Evolutionary conservation across 1,284 basidiomycete species (phyloP), one percentile per base, ranked within the genome.

Genomic region (Sporisorium exsertum): DNA sequence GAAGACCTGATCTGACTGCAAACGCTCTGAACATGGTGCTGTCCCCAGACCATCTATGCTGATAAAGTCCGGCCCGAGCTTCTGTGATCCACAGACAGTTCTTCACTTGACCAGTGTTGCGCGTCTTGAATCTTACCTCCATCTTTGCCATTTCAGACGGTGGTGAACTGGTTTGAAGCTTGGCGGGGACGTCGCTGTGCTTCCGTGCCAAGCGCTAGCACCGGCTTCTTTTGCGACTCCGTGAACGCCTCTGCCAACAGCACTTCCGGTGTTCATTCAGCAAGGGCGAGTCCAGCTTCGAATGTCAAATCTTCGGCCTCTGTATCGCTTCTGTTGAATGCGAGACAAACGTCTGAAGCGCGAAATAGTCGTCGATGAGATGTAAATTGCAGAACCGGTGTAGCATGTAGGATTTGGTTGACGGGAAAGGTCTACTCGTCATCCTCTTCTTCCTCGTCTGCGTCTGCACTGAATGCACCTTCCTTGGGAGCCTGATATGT

Each of bases 391-490:
- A 42, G 40, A 5, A 50, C n/a, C 49, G n/a, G 45, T 26, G n/a
- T 29, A 26, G 35, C 15, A 26, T 24, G 33, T 40, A 42, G 27
- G 27, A 26, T 32, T 35, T 24, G 7, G 32, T 5, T 13, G 24
- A 53, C n/a, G 16, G 22, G 22, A 9, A 24, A 18, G 5, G 37
- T 40, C 42, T 64, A 66, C 51, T 80, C 76, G 53, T 78, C 78
- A 6, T 78, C 57, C 35, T 58, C 76, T 22, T 80, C 69, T 5
- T 80, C 72, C 27, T 73, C 65, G n/a, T 68, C 72, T 51, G 58
- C 65, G 16, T 73, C 65, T 46, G 43, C 64, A 56, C 59, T 63
- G 63, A 80, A 80, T 18, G 71, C 67, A 27, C 77, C 77, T 62
- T 80, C 79, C 45, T 65, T 72, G 29, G 64, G 67, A 33, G 78